Evolutionary conservation across 176 grass and related monocot species (phyloP).

Genomic region (maize (Zea mays)): DNA sequence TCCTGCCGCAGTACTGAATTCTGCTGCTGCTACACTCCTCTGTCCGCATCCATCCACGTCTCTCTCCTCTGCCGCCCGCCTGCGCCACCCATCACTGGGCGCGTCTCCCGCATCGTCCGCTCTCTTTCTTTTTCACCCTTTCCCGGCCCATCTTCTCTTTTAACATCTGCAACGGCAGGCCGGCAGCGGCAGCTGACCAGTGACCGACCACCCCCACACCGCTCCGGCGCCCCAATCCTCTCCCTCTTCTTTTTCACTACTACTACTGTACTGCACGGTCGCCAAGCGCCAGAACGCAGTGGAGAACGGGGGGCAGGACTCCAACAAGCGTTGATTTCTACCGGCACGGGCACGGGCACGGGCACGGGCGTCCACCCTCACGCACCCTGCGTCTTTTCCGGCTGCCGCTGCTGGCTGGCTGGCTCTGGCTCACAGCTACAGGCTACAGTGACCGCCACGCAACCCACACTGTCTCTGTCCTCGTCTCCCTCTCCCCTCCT

Average conservation of each 20-base stretch:
- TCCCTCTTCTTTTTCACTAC: no score
- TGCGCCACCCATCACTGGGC: constrained; percentile 30
- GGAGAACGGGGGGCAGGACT: neutral
- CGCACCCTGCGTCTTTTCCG: constrained; percentile 7
- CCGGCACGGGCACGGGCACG: constrained; percentile 4
- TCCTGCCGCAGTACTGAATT: no score
- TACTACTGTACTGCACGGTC: no score
- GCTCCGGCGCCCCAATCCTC: no score
- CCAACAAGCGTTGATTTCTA: constrained; percentile 13
- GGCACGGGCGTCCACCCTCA: neutral
- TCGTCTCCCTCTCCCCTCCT: neutral
- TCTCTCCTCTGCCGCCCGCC: constrained; percentile 10
- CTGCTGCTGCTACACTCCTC: no score
- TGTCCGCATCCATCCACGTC: neutral
- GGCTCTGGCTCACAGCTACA: neutral
- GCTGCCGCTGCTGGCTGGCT: neutral
- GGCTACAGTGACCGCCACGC: neutral
- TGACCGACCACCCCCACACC: neutral
- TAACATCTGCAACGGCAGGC: neutral
- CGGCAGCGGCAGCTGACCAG: neutral
- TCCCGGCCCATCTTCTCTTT: neutral
- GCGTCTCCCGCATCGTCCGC: constrained; percentile 57
- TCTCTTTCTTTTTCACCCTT: constrained; percentile 35
- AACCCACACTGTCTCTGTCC: neutral
- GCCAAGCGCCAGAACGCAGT: neutral